phyloP scores from a whole-genome alignment of 73 alveolate genomes.

The Paramecium sonneborni region DNA sequence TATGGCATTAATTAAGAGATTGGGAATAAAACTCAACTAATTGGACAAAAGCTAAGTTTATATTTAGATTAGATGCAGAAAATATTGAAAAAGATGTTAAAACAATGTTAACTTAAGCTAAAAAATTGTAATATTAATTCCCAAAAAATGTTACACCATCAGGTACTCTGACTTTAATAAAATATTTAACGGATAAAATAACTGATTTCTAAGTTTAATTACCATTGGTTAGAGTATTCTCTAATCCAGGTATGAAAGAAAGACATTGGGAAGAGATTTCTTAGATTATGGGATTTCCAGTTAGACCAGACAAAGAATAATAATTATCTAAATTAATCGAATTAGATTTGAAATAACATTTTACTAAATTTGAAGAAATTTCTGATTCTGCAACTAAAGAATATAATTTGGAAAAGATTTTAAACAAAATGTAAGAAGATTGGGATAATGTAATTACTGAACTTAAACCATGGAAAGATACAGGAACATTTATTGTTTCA shows the following conservation, averaged over 20 bases:
- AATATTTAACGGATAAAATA: constrained; percentile 48
- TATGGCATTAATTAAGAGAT: constrained; percentile 81
- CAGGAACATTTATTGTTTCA: constrained; percentile 77
- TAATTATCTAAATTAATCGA: constrained; percentile 53
- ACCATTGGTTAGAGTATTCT: constrained; percentile 78
- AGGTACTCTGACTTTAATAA: constrained; percentile 64
- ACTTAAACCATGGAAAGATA: constrained; percentile 77
- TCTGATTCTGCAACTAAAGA: constrained; percentile 88
- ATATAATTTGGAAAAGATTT: constrained; percentile 77
- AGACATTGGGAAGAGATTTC: constrained; percentile 96
- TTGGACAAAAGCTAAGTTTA: constrained; percentile 72
- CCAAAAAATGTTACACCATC: constrained; percentile 28
- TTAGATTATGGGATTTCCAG: constrained; percentile 82
- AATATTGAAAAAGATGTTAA: constrained; percentile 83
- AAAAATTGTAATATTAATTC: constrained; percentile 67
- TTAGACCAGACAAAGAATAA: constrained; percentile 60
- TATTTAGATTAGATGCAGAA: constrained; percentile 82
- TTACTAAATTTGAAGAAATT: constrained; percentile 75
- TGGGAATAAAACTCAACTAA: constrained; percentile 50
- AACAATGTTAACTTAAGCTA: constrained; percentile 72
- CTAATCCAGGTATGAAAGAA: constrained; percentile 93
- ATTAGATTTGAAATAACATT: constrained; percentile 66
- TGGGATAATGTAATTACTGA: constrained; percentile 84
- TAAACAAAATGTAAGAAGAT: constrained; percentile 85
- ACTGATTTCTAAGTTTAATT: constrained; percentile 66